These are phyloP conservation scores for Aspergillus floridensis DNA, from an alignment of 2,329 filamentous ascomycete genomes.

Conservation along the genomic window DNA sequence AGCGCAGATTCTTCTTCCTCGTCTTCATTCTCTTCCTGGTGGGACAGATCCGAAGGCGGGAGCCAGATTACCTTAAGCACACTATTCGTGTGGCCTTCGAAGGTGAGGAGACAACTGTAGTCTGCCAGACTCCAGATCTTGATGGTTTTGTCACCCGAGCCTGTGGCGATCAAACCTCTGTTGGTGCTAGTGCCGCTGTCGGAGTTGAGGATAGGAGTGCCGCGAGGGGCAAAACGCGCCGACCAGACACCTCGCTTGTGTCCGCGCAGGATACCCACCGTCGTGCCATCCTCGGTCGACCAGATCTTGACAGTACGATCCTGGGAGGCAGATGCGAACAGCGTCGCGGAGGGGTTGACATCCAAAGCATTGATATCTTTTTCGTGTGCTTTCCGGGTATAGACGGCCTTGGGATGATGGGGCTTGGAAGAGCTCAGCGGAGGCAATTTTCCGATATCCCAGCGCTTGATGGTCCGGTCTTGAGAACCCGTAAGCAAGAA, in stretches of 20 bases:
- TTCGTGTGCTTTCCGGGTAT: constrained; percentile 93
- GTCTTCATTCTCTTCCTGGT: constrained; percentile 31
- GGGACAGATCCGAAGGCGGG: constrained; percentile 46
- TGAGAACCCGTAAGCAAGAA: constrained; percentile 92
- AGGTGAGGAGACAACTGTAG: constrained; percentile 88
- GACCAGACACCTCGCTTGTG: constrained; percentile 97
- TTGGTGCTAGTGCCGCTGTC: constrained; percentile 67
- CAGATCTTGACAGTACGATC: constrained; percentile 97
- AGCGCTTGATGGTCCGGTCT: constrained; percentile 91
- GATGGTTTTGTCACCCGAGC: constrained; percentile 92
- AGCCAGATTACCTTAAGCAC: constrained; percentile 94
- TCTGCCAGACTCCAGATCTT: constrained; percentile 92
- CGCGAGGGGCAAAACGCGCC: constrained; percentile 79
- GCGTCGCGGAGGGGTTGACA: constrained; percentile 66
- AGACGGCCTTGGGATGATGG: constrained; percentile 59
- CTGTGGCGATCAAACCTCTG: constrained; percentile 82
- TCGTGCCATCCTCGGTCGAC: constrained; percentile 84
- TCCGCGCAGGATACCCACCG: constrained; percentile 84
- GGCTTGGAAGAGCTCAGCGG: constrained; percentile 44
- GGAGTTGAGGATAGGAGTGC: constrained; percentile 72
- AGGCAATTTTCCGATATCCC: constrained; percentile 70
- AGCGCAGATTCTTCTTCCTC: constrained; percentile 29
- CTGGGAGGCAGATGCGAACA: constrained; percentile 95
- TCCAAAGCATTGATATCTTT: constrained; percentile 98
- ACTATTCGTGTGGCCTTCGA: constrained; percentile 95